These are phyloP conservation scores for Tuctoria greenei DNA, from an alignment of 176 grass and related monocot genomes.

Conservation along the genomic window DNA sequence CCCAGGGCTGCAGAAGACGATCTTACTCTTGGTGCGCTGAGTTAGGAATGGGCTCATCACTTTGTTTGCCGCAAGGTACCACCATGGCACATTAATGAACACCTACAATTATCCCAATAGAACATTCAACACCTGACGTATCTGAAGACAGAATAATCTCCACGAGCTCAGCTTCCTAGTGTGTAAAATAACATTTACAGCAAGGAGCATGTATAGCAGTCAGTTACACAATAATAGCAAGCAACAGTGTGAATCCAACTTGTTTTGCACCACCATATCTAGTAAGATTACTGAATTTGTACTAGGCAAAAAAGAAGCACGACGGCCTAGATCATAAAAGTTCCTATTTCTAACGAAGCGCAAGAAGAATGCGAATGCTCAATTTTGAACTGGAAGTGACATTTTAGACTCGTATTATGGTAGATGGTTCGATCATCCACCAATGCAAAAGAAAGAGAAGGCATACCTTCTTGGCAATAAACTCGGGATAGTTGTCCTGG, in stretches of 20 bases:
- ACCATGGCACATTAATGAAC: constrained; percentile 98
- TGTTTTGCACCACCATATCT: constrained; percentile 23
- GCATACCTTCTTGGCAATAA: constrained; percentile 89
- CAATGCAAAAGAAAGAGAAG: background rate
- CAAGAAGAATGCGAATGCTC: background rate
- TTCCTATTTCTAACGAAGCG: background rate
- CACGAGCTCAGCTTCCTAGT: background rate
- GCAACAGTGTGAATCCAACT: background rate
- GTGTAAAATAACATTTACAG: background rate
- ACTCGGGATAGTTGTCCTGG: constrained; percentile 98
- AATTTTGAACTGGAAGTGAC: background rate
- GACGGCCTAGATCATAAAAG: background rate
- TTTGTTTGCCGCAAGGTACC: constrained; percentile 76
- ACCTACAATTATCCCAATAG: constrained; percentile 42
- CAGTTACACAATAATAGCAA: background rate
- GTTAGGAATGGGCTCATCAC: constrained; percentile 93
- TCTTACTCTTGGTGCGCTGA: constrained; percentile 95
- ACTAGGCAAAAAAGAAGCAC: background rate
- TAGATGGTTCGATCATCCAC: background rate
- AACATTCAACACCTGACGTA: background rate
- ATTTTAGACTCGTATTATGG: too few species aligned
- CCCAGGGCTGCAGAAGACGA: constrained; percentile 70
- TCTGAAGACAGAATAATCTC: background rate
- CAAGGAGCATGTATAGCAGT: background rate
- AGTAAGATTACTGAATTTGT: background rate